A percentile compares a stretch with the other conserved stretches of the same genome.
Conservation (phyloP, 1,284 basidiomycete species). For the Cystobasidium pallidum region DNA sequence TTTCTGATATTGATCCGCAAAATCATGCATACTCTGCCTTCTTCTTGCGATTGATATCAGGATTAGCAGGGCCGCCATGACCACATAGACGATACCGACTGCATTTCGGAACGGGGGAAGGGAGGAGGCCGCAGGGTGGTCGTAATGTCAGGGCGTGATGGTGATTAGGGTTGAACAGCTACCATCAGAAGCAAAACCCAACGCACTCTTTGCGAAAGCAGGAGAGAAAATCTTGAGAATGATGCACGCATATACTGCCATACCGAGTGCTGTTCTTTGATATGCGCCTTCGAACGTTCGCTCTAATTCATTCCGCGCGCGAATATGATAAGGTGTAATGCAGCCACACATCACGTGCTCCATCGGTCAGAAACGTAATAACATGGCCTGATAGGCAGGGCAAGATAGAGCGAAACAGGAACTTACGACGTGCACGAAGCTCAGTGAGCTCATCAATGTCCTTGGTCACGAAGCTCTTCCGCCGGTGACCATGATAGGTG, state of each 20-base stretch:
- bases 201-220: conserved; percentile 68
- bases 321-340: conserved; percentile 1
- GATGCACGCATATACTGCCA: conserved; percentile 72
- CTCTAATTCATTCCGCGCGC: conserved; percentile 3
- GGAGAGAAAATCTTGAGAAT: conserved; percentile 75
- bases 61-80: conserved; percentile 67
- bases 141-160: too few relatives aligned
- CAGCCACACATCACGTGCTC: conserved; percentile 6
- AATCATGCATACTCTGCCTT: conserved; percentile 70
- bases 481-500: conserved; percentile 38
- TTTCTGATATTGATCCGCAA: conserved; percentile 63
- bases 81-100: conserved; percentile 74
- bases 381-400: background rate
- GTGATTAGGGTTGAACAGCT: conserved; percentile 41
- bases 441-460: conserved; percentile 47
- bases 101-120: conserved; percentile 30
- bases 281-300: conserved; percentile 64
- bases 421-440: conserved; percentile 42
- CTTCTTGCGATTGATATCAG: conserved; percentile 66
- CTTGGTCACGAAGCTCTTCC: conserved; percentile 32
- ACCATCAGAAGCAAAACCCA: background rate
- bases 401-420: background rate
- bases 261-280: conserved; percentile 71
- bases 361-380: background rate
- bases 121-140: too few relatives aligned